Evolutionary conservation across 768 basidiomycete species (phyloP).

Genomic region (Ephemerocybe angulata): DNA sequence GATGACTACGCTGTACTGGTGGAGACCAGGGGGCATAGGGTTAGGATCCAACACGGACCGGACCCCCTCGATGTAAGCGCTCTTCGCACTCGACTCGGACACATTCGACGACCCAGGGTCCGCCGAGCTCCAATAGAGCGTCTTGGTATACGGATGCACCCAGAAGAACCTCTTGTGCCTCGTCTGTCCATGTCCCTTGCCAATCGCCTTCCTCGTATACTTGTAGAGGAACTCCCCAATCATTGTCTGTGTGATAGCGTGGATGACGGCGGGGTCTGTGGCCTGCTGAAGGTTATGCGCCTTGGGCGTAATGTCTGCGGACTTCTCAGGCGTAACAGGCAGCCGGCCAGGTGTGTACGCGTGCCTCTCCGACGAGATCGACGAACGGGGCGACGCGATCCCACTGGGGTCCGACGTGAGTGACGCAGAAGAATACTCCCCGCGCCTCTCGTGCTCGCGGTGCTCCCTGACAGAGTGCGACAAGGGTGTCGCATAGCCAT

Average conservation of each 20-base stretch:
- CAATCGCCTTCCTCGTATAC: slow-evolving; percentile 86
- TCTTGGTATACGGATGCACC: slow-evolving; percentile 99
- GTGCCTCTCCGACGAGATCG: slow-evolving; percentile 76
- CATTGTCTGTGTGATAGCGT: slow-evolving; percentile 99
- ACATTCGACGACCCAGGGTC: slow-evolving; percentile 90
- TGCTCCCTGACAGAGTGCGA: slow-evolving; percentile 47
- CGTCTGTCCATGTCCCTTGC: slow-evolving; percentile 86
- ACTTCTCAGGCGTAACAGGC: slow-evolving; percentile 46
- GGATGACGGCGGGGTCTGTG: slow-evolving; percentile 89
- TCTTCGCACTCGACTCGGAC: slow-evolving; percentile 92
- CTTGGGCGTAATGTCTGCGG: slow-evolving; percentile 38
- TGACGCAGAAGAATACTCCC: slow-evolving; percentile 65
- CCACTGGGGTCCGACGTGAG: slow-evolving; percentile 62
- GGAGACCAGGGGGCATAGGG: slow-evolving; percentile 90
- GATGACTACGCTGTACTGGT: slow-evolving; percentile 90
- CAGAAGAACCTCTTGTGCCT: slow-evolving; percentile 97
- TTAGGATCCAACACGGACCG: slow-evolving; percentile 91
- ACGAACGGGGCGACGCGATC: slow-evolving; percentile 70
- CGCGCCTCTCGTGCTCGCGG: slow-evolving; percentile 46
- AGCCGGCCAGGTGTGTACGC: slow-evolving; percentile 29
- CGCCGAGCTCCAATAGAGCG: slow-evolving; percentile 92
- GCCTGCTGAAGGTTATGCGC: slow-evolving; percentile 39
- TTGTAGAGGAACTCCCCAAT: slow-evolving; percentile 99
- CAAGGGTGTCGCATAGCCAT: slow-evolving; percentile 38
- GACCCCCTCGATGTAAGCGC: slow-evolving; percentile 92